These are phyloP conservation scores for Suhomyces yuchorum DNA, from an alignment of 1,139 yeast genomes.

Conservation along the genomic window DNA sequence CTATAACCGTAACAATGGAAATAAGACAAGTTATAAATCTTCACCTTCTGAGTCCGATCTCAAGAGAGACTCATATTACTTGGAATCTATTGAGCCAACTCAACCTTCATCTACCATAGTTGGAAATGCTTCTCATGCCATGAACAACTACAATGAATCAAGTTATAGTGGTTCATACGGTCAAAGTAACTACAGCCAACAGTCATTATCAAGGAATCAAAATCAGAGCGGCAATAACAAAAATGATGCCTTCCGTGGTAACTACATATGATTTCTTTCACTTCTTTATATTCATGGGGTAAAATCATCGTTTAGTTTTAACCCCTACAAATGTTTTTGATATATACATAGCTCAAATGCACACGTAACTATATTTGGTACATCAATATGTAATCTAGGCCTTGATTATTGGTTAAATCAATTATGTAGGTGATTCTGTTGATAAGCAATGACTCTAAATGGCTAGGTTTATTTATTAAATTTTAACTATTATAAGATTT, in stretches of 20 bases:
- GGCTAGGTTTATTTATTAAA: too few species aligned
- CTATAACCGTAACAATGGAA: conserved; percentile 11
- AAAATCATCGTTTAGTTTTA: neutral
- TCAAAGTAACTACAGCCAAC: conserved; percentile 6
- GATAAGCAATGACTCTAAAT: too few species aligned
- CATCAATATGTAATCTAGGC: neutral
- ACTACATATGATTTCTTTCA: conserved; percentile 12
- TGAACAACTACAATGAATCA: conserved; percentile 25
- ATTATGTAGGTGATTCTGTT: too few species aligned
- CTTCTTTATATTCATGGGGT: conserved; percentile 5
- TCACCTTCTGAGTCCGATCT: conserved; percentile 16
- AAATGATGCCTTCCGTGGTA: conserved; percentile 11
- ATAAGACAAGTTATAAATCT: conserved; percentile 11
- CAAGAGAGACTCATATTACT: conserved; percentile 38
- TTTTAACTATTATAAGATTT: neutral
- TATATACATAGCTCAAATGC: conserved; percentile 1
- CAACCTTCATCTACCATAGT: conserved; percentile 48
- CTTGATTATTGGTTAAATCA: neutral
- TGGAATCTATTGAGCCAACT: conserved; percentile 41
- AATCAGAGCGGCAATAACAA: neutral
- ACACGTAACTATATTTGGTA: neutral
- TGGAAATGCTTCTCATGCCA: conserved; percentile 43
- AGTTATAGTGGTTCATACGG: conserved; percentile 17
- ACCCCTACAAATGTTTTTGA: neutral
- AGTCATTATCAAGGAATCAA: conserved; percentile 3